Conservation (phyloP, 2,329 filamentous ascomycete genomes). For the Colletotrichum australisinense region DNA sequence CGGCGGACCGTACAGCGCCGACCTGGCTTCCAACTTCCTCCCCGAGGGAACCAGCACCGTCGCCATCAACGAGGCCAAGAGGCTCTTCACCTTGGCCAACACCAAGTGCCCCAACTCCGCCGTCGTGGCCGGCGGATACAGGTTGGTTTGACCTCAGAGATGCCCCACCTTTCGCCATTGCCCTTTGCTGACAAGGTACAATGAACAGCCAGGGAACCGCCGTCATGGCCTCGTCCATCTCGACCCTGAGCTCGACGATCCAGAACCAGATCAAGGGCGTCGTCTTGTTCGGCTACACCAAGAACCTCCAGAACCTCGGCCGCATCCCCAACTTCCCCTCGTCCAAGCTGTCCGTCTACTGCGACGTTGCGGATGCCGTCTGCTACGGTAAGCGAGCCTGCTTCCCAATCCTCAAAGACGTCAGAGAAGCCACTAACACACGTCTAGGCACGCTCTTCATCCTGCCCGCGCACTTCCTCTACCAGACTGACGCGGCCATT, state of each 20-base stretch:
- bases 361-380: conserved; percentile 48
- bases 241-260: conserved; percentile 44
- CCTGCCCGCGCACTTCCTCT: conserved; percentile 46
- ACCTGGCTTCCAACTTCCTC: conserved; percentile 49
- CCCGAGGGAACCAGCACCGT: conserved; percentile 48
- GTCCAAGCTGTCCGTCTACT: conserved; percentile 51
- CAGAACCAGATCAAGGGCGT: conserved; percentile 49
- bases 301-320: conserved; percentile 54
- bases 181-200: neutral
- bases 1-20: conserved; percentile 51
- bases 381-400: conserved; percentile 40
- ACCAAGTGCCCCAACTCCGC: conserved; percentile 55
- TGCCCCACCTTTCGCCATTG: neutral
- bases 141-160: conserved; percentile 20
- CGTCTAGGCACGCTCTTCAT: conserved; percentile 46
- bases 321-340: conserved; percentile 51
- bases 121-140: conserved; percentile 55
- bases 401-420: neutral
- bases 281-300: conserved; percentile 54
- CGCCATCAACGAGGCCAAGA: conserved; percentile 54
- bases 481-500: conserved; percentile 38
- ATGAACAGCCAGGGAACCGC: conserved; percentile 53
- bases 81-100: conserved; percentile 52
- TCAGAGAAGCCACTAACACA: neutral
- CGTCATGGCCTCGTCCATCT: conserved; percentile 53